A percentile compares a stretch with the other conserved stretches of the same genome.
Conservation (phyloP, 225 moss, liverwort and hornwort genomes). For the Takakia lepidozioides region DNA sequence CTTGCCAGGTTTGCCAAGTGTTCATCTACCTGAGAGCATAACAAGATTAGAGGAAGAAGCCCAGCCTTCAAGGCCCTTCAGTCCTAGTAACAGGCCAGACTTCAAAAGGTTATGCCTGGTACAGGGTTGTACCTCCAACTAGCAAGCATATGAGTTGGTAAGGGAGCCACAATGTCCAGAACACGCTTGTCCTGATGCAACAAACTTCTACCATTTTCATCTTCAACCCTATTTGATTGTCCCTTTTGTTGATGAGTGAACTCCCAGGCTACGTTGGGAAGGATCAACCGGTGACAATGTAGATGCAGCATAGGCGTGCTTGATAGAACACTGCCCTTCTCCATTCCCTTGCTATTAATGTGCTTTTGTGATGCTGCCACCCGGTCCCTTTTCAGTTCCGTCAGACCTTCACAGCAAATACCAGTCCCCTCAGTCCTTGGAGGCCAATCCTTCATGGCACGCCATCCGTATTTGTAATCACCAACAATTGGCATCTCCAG, state of each 20-base stretch:
- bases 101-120: background rate
- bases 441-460: constrained; percentile 55
- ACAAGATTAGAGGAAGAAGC: no score
- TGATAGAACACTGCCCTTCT: constrained; percentile 42
- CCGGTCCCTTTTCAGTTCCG: no score
- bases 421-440: constrained; percentile 13
- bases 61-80: no score
- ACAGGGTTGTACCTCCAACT: constrained; percentile 45
- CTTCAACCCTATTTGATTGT: background rate
- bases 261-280: constrained; percentile 52
- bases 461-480: constrained; percentile 84
- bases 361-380: background rate
- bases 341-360: constrained; percentile 4
- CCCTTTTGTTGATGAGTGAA: constrained; percentile 19
- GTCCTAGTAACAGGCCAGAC: no score
- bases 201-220: background rate
- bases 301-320: constrained; percentile 59
- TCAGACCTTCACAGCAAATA: no score
- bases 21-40: no score
- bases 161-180: constrained; percentile 52
- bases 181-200: constrained; percentile 10
- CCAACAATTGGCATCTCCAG: constrained; percentile 82
- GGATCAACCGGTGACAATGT: constrained; percentile 54
- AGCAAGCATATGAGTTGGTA: constrained; percentile 76
- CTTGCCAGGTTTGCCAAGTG: no score